Conservation (phyloP, 2,329 filamentous ascomycete species). For the Trichothecium roseum region DNA sequence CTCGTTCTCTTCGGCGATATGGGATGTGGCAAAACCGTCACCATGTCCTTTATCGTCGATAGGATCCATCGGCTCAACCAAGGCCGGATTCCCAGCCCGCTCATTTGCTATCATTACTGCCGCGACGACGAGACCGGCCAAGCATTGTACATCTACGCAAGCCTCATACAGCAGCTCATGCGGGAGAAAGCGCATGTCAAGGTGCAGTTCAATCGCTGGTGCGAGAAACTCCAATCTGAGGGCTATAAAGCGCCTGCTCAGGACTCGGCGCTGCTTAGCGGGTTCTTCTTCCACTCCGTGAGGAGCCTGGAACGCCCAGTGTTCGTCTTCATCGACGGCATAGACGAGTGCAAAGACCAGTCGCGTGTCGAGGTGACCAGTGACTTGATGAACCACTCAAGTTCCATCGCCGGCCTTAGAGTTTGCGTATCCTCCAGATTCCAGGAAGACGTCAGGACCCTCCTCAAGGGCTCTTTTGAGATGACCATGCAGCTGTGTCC, state of each 20-base stretch:
- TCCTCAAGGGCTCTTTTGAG: neutral
- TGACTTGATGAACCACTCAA: neutral
- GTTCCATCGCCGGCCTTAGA: neutral
- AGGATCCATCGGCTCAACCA: constrained; percentile 1
- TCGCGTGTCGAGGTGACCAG: neutral
- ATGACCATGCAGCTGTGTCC: neutral
- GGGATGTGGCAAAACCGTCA: constrained; percentile 4
- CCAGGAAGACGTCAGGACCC: neutral
- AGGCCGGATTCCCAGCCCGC: neutral
- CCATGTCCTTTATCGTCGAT: constrained; percentile 1
- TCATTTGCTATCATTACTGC: constrained; percentile 3
- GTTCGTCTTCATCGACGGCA: constrained; percentile 1
- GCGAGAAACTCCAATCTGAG: neutral
- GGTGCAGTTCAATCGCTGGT: constrained; percentile 1
- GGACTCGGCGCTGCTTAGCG: neutral
- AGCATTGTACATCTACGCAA: constrained; percentile 1
- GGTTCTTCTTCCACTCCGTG: neutral
- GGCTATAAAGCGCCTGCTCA: neutral
- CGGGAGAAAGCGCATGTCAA: neutral
- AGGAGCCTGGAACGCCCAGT: neutral
- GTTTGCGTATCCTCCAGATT: constrained; percentile 1
- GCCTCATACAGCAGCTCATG: constrained; percentile 2
- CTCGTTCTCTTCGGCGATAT: constrained; percentile 3
- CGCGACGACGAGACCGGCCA: constrained; percentile 1
- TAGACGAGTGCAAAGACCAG: neutral